These are phyloP conservation scores for Achaetomiella virescens DNA, from an alignment of 495 filamentous ascomycete genomes.

Conservation along the genomic window DNA sequence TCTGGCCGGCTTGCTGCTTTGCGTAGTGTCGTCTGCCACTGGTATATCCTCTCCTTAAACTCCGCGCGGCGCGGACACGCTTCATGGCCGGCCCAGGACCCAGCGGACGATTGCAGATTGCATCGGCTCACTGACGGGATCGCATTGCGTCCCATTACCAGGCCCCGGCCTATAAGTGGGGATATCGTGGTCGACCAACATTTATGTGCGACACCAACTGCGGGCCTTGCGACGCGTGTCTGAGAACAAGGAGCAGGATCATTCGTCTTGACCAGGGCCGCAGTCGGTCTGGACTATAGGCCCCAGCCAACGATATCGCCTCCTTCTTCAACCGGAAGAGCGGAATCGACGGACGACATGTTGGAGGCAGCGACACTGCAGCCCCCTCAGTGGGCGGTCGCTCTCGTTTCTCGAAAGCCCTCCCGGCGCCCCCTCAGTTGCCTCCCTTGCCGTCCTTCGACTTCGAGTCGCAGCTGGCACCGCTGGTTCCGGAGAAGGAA, in stretches of 20 bases:
- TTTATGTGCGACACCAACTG: slow-evolving; percentile 27
- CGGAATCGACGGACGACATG: slow-evolving; percentile 14
- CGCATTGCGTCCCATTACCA: neutral
- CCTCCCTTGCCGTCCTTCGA: slow-evolving; percentile 17
- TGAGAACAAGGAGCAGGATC: slow-evolving; percentile 10
- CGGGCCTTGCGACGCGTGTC: slow-evolving; percentile 14
- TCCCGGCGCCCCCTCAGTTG: slow-evolving; percentile 28
- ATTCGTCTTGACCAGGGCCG: neutral
- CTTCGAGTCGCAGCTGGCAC: slow-evolving; percentile 13
- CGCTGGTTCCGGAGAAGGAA: slow-evolving; percentile 13
- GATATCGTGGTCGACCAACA: slow-evolving; percentile 3
- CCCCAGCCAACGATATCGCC: slow-evolving; percentile 8
- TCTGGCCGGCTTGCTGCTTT: slow-evolving; percentile 3
- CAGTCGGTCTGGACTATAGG: slow-evolving; percentile 10
- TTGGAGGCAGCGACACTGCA: slow-evolving; percentile 25
- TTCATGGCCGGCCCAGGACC: neutral
- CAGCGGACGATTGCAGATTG: neutral
- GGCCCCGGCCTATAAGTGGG: slow-evolving; percentile 4
- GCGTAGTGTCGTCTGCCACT: neutral
- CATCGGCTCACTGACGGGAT: neutral
- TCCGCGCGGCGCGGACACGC: neutral
- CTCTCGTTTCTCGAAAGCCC: slow-evolving; percentile 35
- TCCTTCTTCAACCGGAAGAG: slow-evolving; percentile 24
- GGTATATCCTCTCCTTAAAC: slow-evolving; percentile 2
- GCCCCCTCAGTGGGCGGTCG: slow-evolving; percentile 28